Evolutionary conservation across 1,284 basidiomycete genomes (phyloP).

Genomic region (Paramarasmius palmivorus): DNA sequence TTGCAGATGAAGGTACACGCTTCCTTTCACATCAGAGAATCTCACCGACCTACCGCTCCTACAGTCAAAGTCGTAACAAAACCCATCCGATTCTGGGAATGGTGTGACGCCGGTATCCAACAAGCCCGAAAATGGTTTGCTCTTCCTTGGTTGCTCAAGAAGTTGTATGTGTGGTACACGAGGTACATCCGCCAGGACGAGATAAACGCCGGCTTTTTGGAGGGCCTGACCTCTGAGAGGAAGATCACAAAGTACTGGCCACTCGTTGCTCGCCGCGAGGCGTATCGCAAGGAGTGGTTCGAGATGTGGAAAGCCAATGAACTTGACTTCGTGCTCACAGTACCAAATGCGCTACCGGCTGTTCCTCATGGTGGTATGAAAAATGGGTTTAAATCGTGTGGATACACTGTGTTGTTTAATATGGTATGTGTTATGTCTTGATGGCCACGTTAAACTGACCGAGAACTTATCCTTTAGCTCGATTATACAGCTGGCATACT

Average conservation of each 20-base stretch:
- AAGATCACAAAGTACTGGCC: constrained; percentile 42
- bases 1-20: constrained; percentile 36
- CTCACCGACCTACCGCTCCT: not conserved
- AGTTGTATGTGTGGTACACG: constrained; percentile 35
- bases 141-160: constrained; percentile 38
- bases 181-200: constrained; percentile 38
- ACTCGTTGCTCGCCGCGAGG: constrained; percentile 43
- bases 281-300: constrained; percentile 43
- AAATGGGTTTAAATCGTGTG: constrained; percentile 40
- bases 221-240: constrained; percentile 38
- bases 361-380: constrained; percentile 45
- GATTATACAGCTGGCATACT: constrained; percentile 62
- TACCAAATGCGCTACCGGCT: constrained; percentile 59
- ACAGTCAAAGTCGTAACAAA: constrained; percentile 34
- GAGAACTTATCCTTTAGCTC: constrained; percentile 32
- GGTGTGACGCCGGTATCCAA: constrained; percentile 43
- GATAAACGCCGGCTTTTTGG: constrained; percentile 39
- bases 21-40: not conserved
- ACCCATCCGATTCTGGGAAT: constrained; percentile 37
- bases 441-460: not conserved
- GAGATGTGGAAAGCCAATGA: constrained; percentile 53
- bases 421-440: constrained; percentile 27
- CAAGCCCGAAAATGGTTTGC: constrained; percentile 19
- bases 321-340: constrained; percentile 62
- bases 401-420: constrained; percentile 47